Conservation (phyloP, 495 filamentous ascomycete genomes). For the Viridothelium virens region DNA sequence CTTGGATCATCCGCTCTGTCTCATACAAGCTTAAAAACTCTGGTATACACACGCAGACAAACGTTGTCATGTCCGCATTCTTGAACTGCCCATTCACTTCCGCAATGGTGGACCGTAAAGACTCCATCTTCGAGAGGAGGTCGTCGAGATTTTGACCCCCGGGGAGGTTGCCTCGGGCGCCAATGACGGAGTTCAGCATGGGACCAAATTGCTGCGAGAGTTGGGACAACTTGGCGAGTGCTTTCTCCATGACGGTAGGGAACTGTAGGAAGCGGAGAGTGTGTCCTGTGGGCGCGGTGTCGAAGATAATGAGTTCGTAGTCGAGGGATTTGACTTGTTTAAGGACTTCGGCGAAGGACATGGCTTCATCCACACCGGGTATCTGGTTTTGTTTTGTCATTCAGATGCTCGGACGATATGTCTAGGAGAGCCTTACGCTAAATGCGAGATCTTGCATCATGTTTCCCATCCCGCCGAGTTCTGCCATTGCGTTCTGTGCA, state of each 20-base stretch:
- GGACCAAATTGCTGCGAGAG: constrained; percentile 90
- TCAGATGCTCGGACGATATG: background rate
- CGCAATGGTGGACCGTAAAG: constrained; percentile 79
- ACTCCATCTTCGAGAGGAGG: constrained; percentile 88
- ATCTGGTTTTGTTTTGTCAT: constrained; percentile 49
- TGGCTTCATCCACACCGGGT: constrained; percentile 96
- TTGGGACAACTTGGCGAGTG: constrained; percentile 90
- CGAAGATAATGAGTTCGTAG: constrained; percentile 98
- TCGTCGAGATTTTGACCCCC: constrained; percentile 86
- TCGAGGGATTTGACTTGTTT: constrained; percentile 99
- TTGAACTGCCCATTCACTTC: constrained; percentile 99
- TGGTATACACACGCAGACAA: constrained; percentile 96
- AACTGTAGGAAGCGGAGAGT: constrained; percentile 98
- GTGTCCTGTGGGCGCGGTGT: constrained; percentile 97
- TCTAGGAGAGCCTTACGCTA: constrained; percentile 43
- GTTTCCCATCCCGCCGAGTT: constrained; percentile 55
- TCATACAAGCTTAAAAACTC: constrained; percentile 97
- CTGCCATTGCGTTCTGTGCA: constrained; percentile 56
- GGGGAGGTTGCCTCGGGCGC: constrained; percentile 72
- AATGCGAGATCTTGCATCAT: constrained; percentile 72
- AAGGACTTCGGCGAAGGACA: constrained; percentile 98
- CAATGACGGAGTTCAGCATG: constrained; percentile 88
- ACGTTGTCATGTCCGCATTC: constrained; percentile 89
- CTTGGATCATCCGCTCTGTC: constrained; percentile 99
- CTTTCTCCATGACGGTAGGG: constrained; percentile 95